phyloP scores from a whole-genome alignment of 352 stramenopile species.

The Pythium aristosporum region DNA sequence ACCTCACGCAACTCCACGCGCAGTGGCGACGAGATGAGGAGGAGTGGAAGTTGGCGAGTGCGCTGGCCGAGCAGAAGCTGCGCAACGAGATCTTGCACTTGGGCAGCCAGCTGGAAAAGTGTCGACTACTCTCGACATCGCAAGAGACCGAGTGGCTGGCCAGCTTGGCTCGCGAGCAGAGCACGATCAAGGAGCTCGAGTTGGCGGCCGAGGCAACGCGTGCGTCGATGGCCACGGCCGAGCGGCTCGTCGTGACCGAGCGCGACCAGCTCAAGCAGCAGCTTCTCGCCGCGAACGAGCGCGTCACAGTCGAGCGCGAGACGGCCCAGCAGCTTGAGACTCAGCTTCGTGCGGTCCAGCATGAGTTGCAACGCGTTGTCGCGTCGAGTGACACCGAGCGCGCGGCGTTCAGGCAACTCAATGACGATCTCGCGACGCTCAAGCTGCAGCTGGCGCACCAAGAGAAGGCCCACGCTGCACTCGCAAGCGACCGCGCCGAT shows the following conservation, averaged over 20 bases:
- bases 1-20: conserved; percentile 18
- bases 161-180: conserved; percentile 30
- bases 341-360: conserved; percentile 45
- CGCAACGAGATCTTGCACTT: conserved; percentile 67
- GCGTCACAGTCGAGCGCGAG: conserved; percentile 38
- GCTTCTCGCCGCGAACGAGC: conserved; percentile 37
- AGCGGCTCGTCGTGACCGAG: conserved; percentile 42
- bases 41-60: conserved; percentile 33
- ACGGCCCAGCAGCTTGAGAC: conserved; percentile 41
- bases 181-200: conserved; percentile 45
- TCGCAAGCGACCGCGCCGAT: conserved; percentile 42
- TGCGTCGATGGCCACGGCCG: conserved; percentile 32
- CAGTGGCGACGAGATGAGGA: conserved; percentile 42
- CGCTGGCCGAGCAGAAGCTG: conserved; percentile 61
- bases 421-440: conserved; percentile 51
- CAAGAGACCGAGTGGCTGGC: conserved; percentile 37
- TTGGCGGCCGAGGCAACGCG: conserved; percentile 33
- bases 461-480: conserved; percentile 42
- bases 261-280: conserved; percentile 58
- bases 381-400: conserved; percentile 39
- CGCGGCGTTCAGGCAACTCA: conserved; percentile 31
- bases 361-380: conserved; percentile 44
- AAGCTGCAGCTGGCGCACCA: conserved; percentile 50
- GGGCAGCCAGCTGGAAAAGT: conserved; percentile 52
- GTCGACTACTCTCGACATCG: conserved; percentile 35